These are phyloP conservation scores for Catharanthus roseus DNA, from an alignment of 257 asterid genomes.

Conservation along the genomic window DNA sequence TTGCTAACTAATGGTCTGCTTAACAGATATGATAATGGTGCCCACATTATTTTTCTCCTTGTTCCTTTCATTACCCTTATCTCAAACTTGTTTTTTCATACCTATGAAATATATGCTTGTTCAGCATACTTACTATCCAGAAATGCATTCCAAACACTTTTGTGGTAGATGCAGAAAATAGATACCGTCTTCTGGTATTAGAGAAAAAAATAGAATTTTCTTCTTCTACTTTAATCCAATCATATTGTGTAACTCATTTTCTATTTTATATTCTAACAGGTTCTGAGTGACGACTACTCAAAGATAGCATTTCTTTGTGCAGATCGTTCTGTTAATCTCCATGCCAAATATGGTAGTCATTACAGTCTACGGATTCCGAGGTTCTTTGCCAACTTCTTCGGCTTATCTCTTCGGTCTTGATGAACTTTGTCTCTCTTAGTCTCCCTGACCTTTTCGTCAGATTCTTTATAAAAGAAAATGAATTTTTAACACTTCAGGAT, in stretches of 20 bases:
- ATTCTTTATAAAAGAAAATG: not conserved
- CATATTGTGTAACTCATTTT: not conserved
- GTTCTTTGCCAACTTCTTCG: slow-evolving; percentile 23
- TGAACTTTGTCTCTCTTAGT: not conserved
- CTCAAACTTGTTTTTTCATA: not conserved
- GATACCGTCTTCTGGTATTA: not conserved
- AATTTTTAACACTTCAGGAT: not conserved
- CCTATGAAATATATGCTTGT: not conserved
- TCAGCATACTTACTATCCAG: not conserved
- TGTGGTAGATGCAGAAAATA: not conserved
- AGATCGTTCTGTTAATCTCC: slow-evolving; percentile 88
- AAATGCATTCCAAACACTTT: not conserved
- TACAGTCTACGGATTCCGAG: slow-evolving; percentile 87
- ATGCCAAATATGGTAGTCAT: slow-evolving; percentile 95
- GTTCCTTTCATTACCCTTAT: not conserved
- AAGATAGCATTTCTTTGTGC: slow-evolving; percentile 92
- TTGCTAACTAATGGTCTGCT: not conserved
- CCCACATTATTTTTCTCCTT: not conserved
- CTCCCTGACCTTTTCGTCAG: not conserved
- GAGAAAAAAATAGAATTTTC: not conserved
- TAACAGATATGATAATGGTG: not conserved
- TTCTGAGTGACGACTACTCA: slow-evolving; percentile 84
- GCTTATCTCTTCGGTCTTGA: not conserved
- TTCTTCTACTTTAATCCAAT: not conserved
- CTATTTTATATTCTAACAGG: slow-evolving; percentile 34